Evolutionary conservation across 352 stramenopile species (phyloP).

Genomic region (Pythium sukuiense): DNA sequence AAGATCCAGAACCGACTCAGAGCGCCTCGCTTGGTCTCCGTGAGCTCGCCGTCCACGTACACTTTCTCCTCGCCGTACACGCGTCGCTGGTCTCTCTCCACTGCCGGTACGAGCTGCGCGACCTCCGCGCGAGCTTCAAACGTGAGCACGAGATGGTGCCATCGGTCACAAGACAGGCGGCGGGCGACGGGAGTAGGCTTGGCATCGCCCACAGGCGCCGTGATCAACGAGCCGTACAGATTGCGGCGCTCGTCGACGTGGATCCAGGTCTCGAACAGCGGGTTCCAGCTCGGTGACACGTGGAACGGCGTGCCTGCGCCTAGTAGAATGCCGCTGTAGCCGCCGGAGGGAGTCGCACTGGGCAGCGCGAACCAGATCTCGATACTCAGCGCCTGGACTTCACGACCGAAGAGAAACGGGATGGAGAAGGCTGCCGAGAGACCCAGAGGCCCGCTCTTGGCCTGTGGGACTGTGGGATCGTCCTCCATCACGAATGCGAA

Average conservation of each 20-base stretch:
- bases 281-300: conserved; percentile 28
- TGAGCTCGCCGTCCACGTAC: conserved; percentile 38
- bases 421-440: conserved; percentile 26
- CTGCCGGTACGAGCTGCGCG: not conserved
- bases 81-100: conserved; percentile 10
- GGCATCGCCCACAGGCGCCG: not conserved
- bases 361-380: conserved; percentile 26
- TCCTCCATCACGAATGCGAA: conserved; percentile 22
- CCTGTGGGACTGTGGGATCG: not conserved
- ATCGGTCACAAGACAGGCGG: conserved; percentile 30
- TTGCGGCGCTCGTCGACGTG: conserved; percentile 14
- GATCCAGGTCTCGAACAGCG: conserved; percentile 27
- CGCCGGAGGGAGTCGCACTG: not conserved
- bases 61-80: conserved; percentile 31
- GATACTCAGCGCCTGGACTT: conserved; percentile 22
- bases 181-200: conserved; percentile 17
- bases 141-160: conserved; percentile 49
- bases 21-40: conserved; percentile 7
- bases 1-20: conserved; percentile 27
- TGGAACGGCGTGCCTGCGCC: conserved; percentile 29
- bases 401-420: conserved; percentile 29
- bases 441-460: conserved; percentile 9
- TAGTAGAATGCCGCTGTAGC: conserved; percentile 20
- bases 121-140: conserved; percentile 27
- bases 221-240: conserved; percentile 20